A percentile compares a stretch with the other conserved stretches of the same genome.
Evolutionary conservation across 1,284 basidiomycete species (phyloP).

Genomic region (Puccinia coronata): DNA sequence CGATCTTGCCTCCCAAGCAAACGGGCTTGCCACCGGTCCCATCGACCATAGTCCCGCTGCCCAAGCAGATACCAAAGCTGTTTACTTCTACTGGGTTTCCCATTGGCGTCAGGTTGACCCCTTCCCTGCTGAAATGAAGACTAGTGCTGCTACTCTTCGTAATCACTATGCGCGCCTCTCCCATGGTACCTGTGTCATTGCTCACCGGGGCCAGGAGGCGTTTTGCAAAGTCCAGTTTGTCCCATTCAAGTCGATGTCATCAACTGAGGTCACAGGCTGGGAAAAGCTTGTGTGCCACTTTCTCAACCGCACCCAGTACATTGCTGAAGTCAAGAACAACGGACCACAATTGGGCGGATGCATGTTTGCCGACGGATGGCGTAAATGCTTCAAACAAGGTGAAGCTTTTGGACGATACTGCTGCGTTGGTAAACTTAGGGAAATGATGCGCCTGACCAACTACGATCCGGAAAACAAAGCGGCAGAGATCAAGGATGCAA

Average conservation of each 20-base stretch:
- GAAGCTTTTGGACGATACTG: not conserved
- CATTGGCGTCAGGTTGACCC: not conserved
- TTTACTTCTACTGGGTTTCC: conserved; percentile 4
- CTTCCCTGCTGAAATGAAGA: not conserved
- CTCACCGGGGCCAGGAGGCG: not conserved
- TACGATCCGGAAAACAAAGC: not conserved
- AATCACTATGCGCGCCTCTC: not conserved
- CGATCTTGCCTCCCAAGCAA: too few species aligned
- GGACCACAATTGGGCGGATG: not conserved
- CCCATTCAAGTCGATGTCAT: not conserved
- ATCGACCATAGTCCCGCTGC: too few species aligned
- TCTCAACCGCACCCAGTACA: not conserved
- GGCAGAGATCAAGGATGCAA: not conserved
- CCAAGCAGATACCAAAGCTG: not conserved
- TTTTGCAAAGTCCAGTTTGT: not conserved
- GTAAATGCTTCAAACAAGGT: not conserved
- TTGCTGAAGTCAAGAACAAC: not conserved
- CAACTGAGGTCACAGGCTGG: not conserved
- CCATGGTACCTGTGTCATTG: conserved; percentile 7
- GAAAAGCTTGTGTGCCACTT: not conserved
- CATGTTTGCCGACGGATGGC: not conserved
- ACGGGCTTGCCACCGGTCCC: too few species aligned
- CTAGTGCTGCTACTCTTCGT: not conserved
- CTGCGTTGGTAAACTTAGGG: not conserved
- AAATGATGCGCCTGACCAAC: not conserved